Evolutionary conservation across 192 early-diverging fungal species (phyloP).

Genomic region (Oehlia diaphana): DNA sequence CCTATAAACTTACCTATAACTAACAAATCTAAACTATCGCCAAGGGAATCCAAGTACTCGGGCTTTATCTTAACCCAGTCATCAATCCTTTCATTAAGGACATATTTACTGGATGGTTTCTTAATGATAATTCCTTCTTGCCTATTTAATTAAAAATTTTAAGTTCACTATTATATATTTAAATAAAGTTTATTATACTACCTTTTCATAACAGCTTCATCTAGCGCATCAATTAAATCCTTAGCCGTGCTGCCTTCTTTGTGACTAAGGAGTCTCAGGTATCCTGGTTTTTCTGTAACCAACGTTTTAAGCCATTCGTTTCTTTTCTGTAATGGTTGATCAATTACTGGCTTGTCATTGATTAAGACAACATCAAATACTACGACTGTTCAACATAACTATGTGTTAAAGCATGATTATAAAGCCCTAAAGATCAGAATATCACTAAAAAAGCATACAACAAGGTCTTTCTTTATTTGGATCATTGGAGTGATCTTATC

Average conservation of each 20-base stretch:
- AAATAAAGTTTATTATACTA: slow-evolving; percentile 15
- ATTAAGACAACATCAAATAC: slow-evolving; percentile 76
- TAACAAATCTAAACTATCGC: slow-evolving; percentile 73
- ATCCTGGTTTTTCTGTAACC: slow-evolving; percentile 51
- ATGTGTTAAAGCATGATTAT: neutral
- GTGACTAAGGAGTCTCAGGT: slow-evolving; percentile 58
- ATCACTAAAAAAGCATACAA: slow-evolving; percentile 36
- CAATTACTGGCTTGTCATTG: slow-evolving; percentile 63
- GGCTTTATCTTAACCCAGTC: slow-evolving; percentile 82
- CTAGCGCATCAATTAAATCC: slow-evolving; percentile 62
- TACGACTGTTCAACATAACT: slow-evolving; percentile 49
- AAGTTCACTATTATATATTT: neutral
- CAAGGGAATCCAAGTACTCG: slow-evolving; percentile 70
- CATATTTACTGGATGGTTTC: slow-evolving; percentile 60
- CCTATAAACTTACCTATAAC: slow-evolving; percentile 58
- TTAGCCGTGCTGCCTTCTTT: slow-evolving; percentile 49
- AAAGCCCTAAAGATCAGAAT: slow-evolving; percentile 26
- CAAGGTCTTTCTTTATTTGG: slow-evolving; percentile 43
- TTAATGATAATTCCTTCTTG: slow-evolving; percentile 72
- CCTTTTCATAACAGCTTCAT: slow-evolving; percentile 60
- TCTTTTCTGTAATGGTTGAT: slow-evolving; percentile 58
- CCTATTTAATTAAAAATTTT: slow-evolving; percentile 21
- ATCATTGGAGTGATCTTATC: slow-evolving; percentile 41
- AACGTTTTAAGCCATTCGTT: slow-evolving; percentile 49
- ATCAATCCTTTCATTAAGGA: slow-evolving; percentile 46